Evolutionary conservation across 2,329 filamentous ascomycete genomes (phyloP), one percentile per base, ranked within the genome.

Genomic region (Beauveria sp.): DNA sequence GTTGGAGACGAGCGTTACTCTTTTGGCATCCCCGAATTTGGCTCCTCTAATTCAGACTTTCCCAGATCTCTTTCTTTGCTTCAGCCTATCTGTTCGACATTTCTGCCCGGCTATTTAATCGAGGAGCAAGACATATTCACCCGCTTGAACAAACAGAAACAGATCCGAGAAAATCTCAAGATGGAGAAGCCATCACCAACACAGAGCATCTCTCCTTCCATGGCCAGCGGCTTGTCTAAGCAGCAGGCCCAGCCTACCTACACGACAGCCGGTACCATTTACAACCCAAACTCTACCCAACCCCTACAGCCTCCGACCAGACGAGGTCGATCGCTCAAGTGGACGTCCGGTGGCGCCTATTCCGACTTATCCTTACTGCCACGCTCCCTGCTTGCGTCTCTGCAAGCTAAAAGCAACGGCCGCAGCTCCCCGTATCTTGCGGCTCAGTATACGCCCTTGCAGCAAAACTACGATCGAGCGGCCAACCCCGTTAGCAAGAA

Each of bases 221-320:
- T 59, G 26, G 44, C 67, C 37, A 65, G 64, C 50, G 68, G 66
- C 55, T 61, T 61, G 30, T 66, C 54, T 22, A 53, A 66, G 43
- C 62, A 66, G 41, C 65, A 63, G 61, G 72, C 67, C 59, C 75
- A 76, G 63, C 72, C 73, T 28, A 78, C 76, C 50, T 84, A 83
- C 66, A 84, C 80, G 18, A 84, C 81, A 8, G 81, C 81, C 24
- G 81, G 81, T n/a, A 83, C 81, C 4, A 73, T 82, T 52, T 83
- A 81, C 70, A 80, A 81, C 40, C 79, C 80, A 3, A 74, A 74
- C 62, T 70, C 74, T 16, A 68, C 74, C 16, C 73, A 76, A 47
- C 78, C 79, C 16, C 71, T 83, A 28, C 80, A 82, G 63, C 76
- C 81, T 50, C 81, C 81, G 37, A 70, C 77, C 61, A 79, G 81